Evolutionary conservation across 768 basidiomycete genomes (phyloP), one percentile per base, ranked within the genome.

Genomic region (Lentinula edodes): DNA sequence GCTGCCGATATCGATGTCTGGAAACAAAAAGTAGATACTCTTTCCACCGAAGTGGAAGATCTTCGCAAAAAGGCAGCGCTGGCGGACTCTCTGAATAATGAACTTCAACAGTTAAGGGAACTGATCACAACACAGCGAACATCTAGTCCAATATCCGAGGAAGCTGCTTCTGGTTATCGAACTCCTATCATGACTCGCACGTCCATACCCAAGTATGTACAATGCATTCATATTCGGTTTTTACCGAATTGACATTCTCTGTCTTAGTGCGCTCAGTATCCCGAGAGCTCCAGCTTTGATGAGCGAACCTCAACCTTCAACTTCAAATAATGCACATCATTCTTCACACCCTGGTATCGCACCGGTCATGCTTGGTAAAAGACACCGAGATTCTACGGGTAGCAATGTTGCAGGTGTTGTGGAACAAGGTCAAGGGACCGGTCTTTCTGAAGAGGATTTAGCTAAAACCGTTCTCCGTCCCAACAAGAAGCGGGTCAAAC

Each of bases 331-430:
- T 6, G 12, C 53, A 2, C 41, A 23, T 54, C 48, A 64, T n/a
- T 61, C 68, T 6, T 65, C 69, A 23, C 76, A 72, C 62, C 76
- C 80, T 45, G 80, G 77, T 10, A 69, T 78, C 61, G 72, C 80
- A 3, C 75, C 78, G 46, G 79, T 73, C 20, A 74, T 78, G 35
- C 77, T 90, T 16, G 89, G 89, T n/a, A 91, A 90, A 69, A 83
- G 87, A 38, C 80, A 77, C 55, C 78, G 88, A 63, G 83, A 84
- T 64, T 75, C 82, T 2, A 72, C 76, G 8, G 73, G 76, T 10
- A 82, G 78, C 64, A 74, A 76, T 56, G 65, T 77, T 20, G 71
- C 76, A 1, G 79, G 72, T 56, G 69, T 76, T 9, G 70, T 75
- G 6, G 84, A 83, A 59, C 72, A 73, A 32, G 77, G 71, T n/a